Evolutionary conservation across 2,329 filamentous ascomycete genomes (phyloP), one percentile per base, ranked within the genome.

Genomic region (Aspergillus sp.): DNA sequence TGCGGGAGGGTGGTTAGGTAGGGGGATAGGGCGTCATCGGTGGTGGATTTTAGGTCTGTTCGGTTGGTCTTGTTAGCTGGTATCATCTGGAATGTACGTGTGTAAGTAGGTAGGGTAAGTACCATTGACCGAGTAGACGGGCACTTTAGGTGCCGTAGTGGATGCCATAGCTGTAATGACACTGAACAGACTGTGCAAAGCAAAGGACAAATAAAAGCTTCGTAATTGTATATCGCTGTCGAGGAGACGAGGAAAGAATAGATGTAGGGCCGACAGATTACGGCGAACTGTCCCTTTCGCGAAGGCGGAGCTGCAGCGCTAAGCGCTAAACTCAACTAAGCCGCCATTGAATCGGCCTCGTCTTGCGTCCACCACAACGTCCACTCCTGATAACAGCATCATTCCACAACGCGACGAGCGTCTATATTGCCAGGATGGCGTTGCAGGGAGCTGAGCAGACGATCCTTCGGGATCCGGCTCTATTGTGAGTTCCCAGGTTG

Each of bases 401-500:
- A 19, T 19, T 19, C 19, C 19, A 19, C 36, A 39, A 12, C 36
- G 27, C 6, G 6, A 26, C 8, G 36, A 8, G 26, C 36, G 27
- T 30, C 6, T 35, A 42, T 45, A 42, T 41, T 48, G 50, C 54
- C 63, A 73, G 54, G 44, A 97, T 97, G 91, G 85, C 86, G 60
- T 83, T 69, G 48, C 68, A 93, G 73, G 77, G 85, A 56, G 80
- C 86, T 56, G 84, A 88, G 58, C 93, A 98, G 77, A 93, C 89
- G 75, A 96, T 98, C 80, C 86, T 94, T 74, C 74, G 93, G 80
- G 94, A 98, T 85, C 91, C 93, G 63, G 90, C 95, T 72, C 78
- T 98, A 56, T 95, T 98, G 93, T 97, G 75, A 65, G 87, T 55
- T 28, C 45, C 70, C 45, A 41, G 9, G 41, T 33, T 9, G 32